phyloP scores from a whole-genome alignment of 2,329 filamentous ascomycete species.

The Karstenula rhodostoma region DNA sequence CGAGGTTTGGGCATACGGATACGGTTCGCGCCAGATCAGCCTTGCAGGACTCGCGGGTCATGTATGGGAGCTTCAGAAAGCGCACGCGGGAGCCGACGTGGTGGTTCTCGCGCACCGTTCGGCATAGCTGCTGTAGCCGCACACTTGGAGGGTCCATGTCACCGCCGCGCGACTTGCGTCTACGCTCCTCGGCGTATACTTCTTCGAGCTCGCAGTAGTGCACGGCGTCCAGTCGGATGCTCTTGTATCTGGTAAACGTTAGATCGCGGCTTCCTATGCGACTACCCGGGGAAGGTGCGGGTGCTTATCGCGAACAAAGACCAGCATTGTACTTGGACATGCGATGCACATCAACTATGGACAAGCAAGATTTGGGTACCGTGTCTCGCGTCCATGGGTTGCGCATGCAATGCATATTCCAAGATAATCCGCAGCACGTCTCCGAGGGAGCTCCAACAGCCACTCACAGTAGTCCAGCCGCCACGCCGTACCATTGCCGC shows the following conservation, averaged over 20 bases:
- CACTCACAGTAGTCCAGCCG: constrained; percentile 69
- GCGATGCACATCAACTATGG: neutral
- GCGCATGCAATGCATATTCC: neutral
- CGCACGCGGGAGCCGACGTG: constrained; percentile 74
- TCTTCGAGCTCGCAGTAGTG: constrained; percentile 94
- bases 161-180: constrained; percentile 66
- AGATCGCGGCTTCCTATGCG: constrained; percentile 10
- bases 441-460: too few relatives aligned
- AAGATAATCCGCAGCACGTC: neutral
- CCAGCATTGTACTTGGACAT: neutral
- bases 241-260: constrained; percentile 71
- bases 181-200: constrained; percentile 76
- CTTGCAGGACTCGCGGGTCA: constrained; percentile 89
- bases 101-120: constrained; percentile 81
- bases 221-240: constrained; percentile 90
- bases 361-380: neutral
- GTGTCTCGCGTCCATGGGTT: neutral
- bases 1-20: constrained; percentile 82
- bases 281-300: neutral
- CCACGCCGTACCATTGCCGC: constrained; percentile 72
- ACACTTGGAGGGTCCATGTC: constrained; percentile 79
- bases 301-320: neutral
- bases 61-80: constrained; percentile 90
- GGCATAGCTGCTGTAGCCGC: constrained; percentile 79
- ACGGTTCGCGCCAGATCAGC: constrained; percentile 85